Evolutionary conservation across 495 filamentous ascomycete species (phyloP), one percentile per base, ranked within the genome.

Genomic region (Aspergillus mulundensis): DNA sequence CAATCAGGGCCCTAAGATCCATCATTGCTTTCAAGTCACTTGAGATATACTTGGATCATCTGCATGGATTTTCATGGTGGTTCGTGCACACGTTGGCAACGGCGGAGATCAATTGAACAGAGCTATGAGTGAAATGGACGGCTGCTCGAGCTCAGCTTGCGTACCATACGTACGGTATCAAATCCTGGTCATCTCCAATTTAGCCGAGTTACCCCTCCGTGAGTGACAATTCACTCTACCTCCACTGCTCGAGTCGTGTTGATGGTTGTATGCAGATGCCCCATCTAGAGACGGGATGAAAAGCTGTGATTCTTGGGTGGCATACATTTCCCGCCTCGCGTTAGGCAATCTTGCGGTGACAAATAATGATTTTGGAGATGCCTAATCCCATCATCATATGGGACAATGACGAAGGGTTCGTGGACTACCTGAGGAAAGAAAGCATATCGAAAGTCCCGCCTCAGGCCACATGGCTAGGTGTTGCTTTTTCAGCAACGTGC

Each of bases 401-500:
- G 5, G 34, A 19, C n/a, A 10, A 51, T 50, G 47, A 39, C 34
- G 8, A 12, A 40, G 8, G 32, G 32, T 7, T 36, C 11, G 32
- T 7, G 11, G 32, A 36, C 32, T 14, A 36, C 11, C 38, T 40
- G 8, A 21, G 20, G 11, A 30, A 30, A 48, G 25, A 15, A 48
- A 48, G n/a, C 19, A 25, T 48, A 48, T 14, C 30, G 3, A 20
- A n/a, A n/a, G n/a, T 18, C 21, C 10, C 21, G 0, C 23, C 38
- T 51, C 10, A 42, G 38, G n/a, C 50, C 50, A 53, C 50, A 53
- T 53, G 50, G 50, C 8, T 19, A 14, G 24, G 12, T 34, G 38
- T 53, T 43, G n/a, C 49, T 51, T 51, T 51, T 41, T 32, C 49
- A 41, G 8, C 38, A 52, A 53, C 50, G 38, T 53, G 50, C 38